These are phyloP conservation scores for Leccinellum rugosiceps DNA, from an alignment of 768 basidiomycete genomes.

Conservation along the genomic window DNA sequence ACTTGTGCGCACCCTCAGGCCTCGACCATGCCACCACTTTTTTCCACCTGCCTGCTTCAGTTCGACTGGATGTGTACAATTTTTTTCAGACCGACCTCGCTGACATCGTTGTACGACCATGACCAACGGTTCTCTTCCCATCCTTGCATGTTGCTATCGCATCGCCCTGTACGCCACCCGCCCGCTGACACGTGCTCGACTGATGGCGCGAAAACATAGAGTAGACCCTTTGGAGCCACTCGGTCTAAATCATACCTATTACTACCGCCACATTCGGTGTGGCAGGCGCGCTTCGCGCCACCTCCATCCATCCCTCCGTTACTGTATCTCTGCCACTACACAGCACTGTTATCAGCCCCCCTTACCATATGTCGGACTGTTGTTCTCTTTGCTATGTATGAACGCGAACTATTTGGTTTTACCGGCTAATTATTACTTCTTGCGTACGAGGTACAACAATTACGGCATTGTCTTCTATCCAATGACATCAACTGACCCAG, in stretches of 20 bases:
- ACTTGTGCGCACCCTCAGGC: neutral
- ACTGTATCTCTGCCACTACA: neutral
- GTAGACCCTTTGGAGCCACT: slow-evolving; percentile 5
- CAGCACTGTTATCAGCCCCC: neutral
- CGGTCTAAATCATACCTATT: neutral
- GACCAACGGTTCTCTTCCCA: neutral
- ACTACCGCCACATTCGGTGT: neutral
- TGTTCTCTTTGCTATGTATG: slow-evolving; percentile 18
- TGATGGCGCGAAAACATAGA: slow-evolving; percentile 6
- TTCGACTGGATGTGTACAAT: slow-evolving; percentile 6
- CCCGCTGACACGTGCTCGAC: neutral
- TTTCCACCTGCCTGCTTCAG: neutral
- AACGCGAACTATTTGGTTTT: slow-evolving; percentile 4
- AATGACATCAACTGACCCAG: slow-evolving; percentile 1
- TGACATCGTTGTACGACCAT: slow-evolving; percentile 14
- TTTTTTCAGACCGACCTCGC: slow-evolving; percentile 3
- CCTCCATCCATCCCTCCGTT: neutral
- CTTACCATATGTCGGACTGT: slow-evolving; percentile 1
- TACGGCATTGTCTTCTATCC: slow-evolving; percentile 5
- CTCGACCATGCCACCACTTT: neutral
- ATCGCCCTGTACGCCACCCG: slow-evolving; percentile 1
- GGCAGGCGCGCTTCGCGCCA: neutral
- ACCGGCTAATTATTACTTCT: slow-evolving; percentile 20
- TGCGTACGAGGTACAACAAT: slow-evolving; percentile 13
- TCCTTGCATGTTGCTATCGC: slow-evolving; percentile 1